Conservation (phyloP, 2,329 filamentous ascomycete species). For the Trichophyton schoenleinii region DNA sequence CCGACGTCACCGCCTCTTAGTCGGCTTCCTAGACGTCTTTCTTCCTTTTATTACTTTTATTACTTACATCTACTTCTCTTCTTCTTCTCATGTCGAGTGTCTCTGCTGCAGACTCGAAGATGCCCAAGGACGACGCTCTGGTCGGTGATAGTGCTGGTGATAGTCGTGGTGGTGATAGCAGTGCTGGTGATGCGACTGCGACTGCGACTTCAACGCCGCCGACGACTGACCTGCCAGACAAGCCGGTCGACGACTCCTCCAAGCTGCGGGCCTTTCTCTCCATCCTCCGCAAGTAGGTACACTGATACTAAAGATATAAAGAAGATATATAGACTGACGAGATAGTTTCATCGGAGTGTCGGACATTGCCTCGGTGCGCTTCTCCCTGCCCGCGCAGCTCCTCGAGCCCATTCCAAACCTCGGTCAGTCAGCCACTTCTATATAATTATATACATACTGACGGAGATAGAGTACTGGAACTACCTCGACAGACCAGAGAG, state of each 20-base stretch:
- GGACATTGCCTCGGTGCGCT: constrained; percentile 89
- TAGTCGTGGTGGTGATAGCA: too few relatives aligned
- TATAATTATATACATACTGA: constrained; percentile 6
- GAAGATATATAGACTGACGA: neutral
- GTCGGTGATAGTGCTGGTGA: too few relatives aligned
- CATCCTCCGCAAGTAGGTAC: constrained; percentile 69
- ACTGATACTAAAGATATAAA: constrained; percentile 6
- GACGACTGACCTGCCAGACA: too few relatives aligned
- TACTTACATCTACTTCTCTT: neutral
- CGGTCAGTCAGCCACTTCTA: constrained; percentile 28
- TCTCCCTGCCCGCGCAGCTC: constrained; percentile 88
- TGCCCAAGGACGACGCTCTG: neutral
- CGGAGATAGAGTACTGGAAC: constrained; percentile 76
- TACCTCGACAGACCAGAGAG: constrained; percentile 92
- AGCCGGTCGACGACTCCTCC: constrained; percentile 55
- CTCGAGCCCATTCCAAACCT: constrained; percentile 93
- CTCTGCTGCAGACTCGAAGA: neutral
- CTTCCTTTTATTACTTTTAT: neutral
- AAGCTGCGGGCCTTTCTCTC: constrained; percentile 81
- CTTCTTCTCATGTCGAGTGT: neutral
- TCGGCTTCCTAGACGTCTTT: neutral
- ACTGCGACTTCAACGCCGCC: too few relatives aligned
- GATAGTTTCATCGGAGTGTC: constrained; percentile 84
- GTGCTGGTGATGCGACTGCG: too few relatives aligned
- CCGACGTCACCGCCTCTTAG: too few relatives aligned